Percentiles rank a stretch among this genome's conserved stretches.
Conservation (phyloP, 73 alveolate species). For the Stentor roeselii region DNA sequence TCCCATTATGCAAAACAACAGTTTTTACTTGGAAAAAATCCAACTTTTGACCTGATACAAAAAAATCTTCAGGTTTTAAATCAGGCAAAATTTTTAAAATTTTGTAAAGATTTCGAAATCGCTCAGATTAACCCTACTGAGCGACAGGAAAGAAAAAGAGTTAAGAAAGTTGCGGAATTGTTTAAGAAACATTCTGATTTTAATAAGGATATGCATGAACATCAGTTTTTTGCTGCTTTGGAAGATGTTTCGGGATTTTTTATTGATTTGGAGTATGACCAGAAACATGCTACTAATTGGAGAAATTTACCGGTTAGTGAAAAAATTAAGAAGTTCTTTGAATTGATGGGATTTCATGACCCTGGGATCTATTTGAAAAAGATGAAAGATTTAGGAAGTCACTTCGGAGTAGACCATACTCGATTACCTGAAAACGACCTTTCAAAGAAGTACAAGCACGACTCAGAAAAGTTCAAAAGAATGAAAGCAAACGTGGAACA, state of each 20-base stretch:
- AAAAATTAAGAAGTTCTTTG: background rate
- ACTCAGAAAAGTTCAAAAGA: background rate
- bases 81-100: background rate
- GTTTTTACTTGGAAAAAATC: background rate
- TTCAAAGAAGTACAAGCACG: background rate
- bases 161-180: background rate
- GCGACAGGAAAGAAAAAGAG: background rate
- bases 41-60: conserved; percentile 4
- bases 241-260: background rate
- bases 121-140: background rate
- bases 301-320: background rate
- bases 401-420: background rate
- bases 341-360: background rate
- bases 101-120: background rate
- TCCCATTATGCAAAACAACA: background rate
- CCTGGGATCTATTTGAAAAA: background rate
- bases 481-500: background rate
- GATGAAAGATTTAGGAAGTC: background rate
- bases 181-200: background rate
- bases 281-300: background rate
- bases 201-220: background rate
- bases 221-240: background rate
- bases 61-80: background rate
- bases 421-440: conserved; percentile 12
- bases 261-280: conserved; percentile 5